These are phyloP conservation scores for Candida sanyaensis DNA, from an alignment of 1,139 yeast species.

Conservation along the genomic window DNA sequence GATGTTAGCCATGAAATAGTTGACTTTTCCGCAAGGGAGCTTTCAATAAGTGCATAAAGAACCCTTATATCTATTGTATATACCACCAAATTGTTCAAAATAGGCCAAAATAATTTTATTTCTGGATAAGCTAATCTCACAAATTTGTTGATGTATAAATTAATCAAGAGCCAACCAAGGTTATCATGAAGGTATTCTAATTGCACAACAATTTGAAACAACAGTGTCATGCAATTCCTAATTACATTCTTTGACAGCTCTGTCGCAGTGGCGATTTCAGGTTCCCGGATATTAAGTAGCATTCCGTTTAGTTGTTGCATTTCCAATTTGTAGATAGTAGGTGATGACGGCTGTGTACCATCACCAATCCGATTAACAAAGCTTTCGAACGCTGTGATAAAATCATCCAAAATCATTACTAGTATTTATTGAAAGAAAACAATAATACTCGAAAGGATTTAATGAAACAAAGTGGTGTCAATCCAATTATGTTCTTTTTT, in stretches of 20 bases:
- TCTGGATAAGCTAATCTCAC: slow-evolving; percentile 5
- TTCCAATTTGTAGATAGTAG: background rate
- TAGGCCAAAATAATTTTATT: slow-evolving; percentile 10
- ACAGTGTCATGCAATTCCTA: background rate
- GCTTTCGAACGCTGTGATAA: background rate
- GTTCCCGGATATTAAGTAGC: background rate
- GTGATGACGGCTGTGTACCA: background rate
- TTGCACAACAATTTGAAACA: background rate
- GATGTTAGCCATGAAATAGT: slow-evolving; percentile 9
- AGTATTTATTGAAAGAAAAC: background rate
- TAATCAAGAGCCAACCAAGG: slow-evolving; percentile 8
- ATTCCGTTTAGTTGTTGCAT: background rate
- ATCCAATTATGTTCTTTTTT: background rate
- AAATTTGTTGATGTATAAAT: slow-evolving; percentile 6
- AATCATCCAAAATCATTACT: background rate
- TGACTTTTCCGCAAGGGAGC: slow-evolving; percentile 3
- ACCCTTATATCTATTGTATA: slow-evolving; percentile 3
- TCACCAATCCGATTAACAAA: background rate
- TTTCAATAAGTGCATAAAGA: slow-evolving; percentile 6
- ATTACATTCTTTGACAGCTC: background rate
- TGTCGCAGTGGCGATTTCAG: background rate
- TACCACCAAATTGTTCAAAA: slow-evolving; percentile 3
- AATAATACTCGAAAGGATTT: background rate
- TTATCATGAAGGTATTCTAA: slow-evolving; percentile 5
- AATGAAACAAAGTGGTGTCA: background rate